A percentile compares a stretch with the other conserved stretches of the same genome.
Conservation (phyloP, 2,329 filamentous ascomycete genomes). For the Aschersonia sp. region DNA sequence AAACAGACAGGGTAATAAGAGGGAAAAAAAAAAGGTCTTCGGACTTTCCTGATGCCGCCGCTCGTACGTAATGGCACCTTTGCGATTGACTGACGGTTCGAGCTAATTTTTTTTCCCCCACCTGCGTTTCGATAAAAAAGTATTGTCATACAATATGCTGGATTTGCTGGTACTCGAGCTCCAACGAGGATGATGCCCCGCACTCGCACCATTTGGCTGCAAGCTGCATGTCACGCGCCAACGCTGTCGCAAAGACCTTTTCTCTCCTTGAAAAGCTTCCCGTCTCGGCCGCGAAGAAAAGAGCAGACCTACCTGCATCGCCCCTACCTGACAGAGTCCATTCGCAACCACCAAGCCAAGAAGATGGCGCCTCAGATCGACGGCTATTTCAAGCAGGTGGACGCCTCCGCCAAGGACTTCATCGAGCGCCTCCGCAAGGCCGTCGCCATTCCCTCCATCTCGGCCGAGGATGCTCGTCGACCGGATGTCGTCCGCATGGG, state of each 20-base stretch:
- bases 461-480: conserved; percentile 75
- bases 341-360: conserved; percentile 44
- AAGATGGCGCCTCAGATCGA: conserved; percentile 87
- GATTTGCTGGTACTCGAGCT: no score
- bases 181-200: no score
- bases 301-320: conserved; percentile 8
- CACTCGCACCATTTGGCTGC: no score
- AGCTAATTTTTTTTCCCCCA: no score
- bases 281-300: neutral
- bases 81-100: no score
- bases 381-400: conserved; percentile 85
- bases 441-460: conserved; percentile 92
- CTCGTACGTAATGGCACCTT: no score
- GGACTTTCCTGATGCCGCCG: no score
- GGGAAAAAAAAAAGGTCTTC: no score
- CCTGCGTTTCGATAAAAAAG: no score
- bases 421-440: conserved; percentile 83
- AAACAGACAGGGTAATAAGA: no score
- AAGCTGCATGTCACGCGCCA: no score
- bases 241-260: neutral
- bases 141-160: no score
- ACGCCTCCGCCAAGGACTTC: conserved; percentile 63
- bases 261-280: neutral
- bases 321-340: conserved; percentile 36
- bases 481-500: conserved; percentile 95